A percentile compares a stretch with the other conserved stretches of the same genome.
These are phyloP conservation scores for Rhodotorula diobovata DNA, from an alignment of 768 basidiomycete species.

Conservation along the genomic window DNA sequence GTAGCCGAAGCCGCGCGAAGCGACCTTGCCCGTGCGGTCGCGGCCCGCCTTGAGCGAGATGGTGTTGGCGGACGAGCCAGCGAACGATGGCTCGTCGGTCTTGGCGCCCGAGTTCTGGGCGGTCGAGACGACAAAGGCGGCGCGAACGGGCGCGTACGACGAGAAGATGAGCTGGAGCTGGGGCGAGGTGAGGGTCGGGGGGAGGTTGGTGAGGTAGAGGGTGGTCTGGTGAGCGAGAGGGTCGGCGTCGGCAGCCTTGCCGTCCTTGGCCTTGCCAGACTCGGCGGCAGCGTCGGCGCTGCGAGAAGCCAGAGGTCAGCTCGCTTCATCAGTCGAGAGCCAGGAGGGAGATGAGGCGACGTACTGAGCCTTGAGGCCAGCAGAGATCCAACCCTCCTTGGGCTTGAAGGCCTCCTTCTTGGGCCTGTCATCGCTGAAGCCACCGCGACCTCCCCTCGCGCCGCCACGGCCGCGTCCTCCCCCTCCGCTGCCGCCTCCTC, in stretches of 20 bases:
- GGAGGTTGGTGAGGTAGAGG: constrained; percentile 87
- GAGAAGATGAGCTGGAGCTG: constrained; percentile 91
- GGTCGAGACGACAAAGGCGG: constrained; percentile 86
- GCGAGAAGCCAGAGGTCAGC: not conserved
- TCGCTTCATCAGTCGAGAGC: not conserved
- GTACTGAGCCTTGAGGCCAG: constrained; percentile 34
- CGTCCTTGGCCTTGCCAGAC: constrained; percentile 11
- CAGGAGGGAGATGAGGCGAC: not conserved
- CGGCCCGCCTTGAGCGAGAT: constrained; percentile 35
- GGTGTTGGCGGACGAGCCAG: constrained; percentile 38
- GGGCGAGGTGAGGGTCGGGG: constrained; percentile 81
- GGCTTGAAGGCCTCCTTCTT: constrained; percentile 39
- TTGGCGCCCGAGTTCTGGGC: constrained; percentile 53
- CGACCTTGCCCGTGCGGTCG: constrained; percentile 37
- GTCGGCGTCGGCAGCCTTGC: not conserved
- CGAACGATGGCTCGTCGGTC: constrained; percentile 38
- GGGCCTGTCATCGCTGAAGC: constrained; percentile 11
- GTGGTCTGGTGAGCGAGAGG: constrained; percentile 53
- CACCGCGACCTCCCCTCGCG: constrained; percentile 4
- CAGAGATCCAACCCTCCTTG: constrained; percentile 35
- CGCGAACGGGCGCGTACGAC: constrained; percentile 86
- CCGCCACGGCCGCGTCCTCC: constrained; percentile 15
- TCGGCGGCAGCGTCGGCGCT: constrained; percentile 35
- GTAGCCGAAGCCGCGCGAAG: constrained; percentile 91
- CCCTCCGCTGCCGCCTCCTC: not conserved